phyloP scores from a whole-genome alignment of 345 rosid genomes.

The Hibiscus mutabilis region DNA sequence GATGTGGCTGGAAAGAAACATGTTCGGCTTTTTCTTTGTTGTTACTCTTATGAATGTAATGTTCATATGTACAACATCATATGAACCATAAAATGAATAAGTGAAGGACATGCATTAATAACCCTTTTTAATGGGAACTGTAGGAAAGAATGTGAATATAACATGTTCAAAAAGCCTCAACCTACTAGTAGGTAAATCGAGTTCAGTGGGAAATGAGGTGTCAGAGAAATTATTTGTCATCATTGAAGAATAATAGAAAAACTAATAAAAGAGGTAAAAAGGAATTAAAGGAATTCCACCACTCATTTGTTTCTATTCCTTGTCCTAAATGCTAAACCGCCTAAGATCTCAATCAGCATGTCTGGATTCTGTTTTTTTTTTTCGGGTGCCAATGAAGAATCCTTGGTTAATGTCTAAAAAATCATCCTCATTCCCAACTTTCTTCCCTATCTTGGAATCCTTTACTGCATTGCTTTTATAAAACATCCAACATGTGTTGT shows the following conservation, averaged over 20 bases:
- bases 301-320: too few relatives aligned
- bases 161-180: neutral
- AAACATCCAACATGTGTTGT: neutral
- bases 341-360: too few relatives aligned
- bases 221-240: neutral
- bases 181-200: neutral
- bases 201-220: neutral
- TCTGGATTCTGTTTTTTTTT: too few relatives aligned
- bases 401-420: neutral
- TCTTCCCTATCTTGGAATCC: neutral
- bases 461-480: neutral
- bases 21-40: neutral
- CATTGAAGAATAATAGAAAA: too few relatives aligned
- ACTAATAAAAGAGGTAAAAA: too few relatives aligned
- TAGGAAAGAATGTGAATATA: neutral
- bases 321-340: too few relatives aligned
- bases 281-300: too few relatives aligned
- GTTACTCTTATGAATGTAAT: neutral
- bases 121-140: neutral
- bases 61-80: neutral
- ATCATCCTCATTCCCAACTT: neutral
- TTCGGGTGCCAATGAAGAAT: too few relatives aligned
- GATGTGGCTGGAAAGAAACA: constrained; percentile 7
- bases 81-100: neutral
- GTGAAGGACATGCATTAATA: neutral